Conservation (phyloP, 2,329 filamentous ascomycete species). For the Trichoderma simmonsii region DNA sequence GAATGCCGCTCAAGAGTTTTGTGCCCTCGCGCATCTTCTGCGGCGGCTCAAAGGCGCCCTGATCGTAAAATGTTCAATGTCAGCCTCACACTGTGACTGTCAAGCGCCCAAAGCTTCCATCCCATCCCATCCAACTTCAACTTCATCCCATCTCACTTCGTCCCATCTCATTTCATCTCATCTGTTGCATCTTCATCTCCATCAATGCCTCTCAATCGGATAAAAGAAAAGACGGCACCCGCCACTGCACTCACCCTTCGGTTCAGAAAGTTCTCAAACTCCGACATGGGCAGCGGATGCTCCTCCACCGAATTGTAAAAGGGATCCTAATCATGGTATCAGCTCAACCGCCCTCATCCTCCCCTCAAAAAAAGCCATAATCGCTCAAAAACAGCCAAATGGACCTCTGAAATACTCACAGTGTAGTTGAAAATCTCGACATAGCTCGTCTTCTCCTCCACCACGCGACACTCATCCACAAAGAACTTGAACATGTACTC, state of each 20-base stretch:
- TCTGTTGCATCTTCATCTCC: not conserved
- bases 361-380: not conserved
- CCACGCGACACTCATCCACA: conserved; percentile 46
- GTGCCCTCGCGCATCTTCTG: conserved; percentile 41
- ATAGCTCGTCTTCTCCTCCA: conserved; percentile 53
- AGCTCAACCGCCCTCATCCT: not conserved
- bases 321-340: conserved; percentile 40
- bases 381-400: not conserved
- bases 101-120: not conserved
- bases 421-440: conserved; percentile 59
- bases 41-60: conserved; percentile 54
- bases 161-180: not conserved
- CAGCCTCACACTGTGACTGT: not conserved
- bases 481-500: conserved; percentile 55
- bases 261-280: conserved; percentile 57
- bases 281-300: conserved; percentile 49
- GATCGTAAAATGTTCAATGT: not conserved
- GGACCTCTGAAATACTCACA: conserved; percentile 35
- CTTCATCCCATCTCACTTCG: not conserved
- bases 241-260: conserved; percentile 40
- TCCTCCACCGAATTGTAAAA: conserved; percentile 49
- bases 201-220: not conserved
- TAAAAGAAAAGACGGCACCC: not conserved
- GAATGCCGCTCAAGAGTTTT: conserved; percentile 48
- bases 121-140: not conserved